A percentile compares a stretch with the other conserved stretches of the same genome.
Conservation (phyloP, 2,329 filamentous ascomycete species). For the Botrytis hyacinthi region DNA sequence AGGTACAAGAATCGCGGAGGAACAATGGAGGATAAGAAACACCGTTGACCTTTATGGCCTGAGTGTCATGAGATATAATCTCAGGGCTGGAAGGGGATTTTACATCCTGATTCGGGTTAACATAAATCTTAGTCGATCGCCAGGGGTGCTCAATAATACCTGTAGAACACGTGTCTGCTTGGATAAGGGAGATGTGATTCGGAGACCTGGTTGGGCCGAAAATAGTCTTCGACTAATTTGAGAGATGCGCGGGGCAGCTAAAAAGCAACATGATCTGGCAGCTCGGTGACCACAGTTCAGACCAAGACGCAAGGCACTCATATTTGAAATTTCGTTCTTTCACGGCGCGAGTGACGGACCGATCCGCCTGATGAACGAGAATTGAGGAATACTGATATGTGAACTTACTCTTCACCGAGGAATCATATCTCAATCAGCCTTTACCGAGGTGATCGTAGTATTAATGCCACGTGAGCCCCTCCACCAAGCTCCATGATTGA, state of each 20-base stretch:
- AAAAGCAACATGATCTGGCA: neutral
- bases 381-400: neutral
- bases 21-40: constrained; percentile 28
- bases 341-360: neutral
- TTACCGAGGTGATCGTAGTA: neutral
- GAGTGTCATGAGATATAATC: neutral
- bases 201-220: neutral
- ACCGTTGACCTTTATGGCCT: constrained; percentile 6
- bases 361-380: neutral
- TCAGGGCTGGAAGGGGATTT: neutral
- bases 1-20: constrained; percentile 59
- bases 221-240: neutral
- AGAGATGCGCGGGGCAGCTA: neutral
- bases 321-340: neutral
- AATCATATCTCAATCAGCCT: neutral
- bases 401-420: neutral
- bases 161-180: neutral
- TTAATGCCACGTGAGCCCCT: neutral
- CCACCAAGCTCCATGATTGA: neutral
- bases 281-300: constrained; percentile 5
- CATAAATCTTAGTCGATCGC: neutral
- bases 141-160: neutral
- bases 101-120: constrained; percentile 2
- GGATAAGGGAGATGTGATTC: neutral
- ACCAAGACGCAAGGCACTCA: constrained; percentile 6